A percentile compares a stretch with the other conserved stretches of the same genome.
These are phyloP conservation scores for Tetradesmus lagerheimii DNA, from an alignment of 139 green algal genomes.

Conservation along the genomic window DNA sequence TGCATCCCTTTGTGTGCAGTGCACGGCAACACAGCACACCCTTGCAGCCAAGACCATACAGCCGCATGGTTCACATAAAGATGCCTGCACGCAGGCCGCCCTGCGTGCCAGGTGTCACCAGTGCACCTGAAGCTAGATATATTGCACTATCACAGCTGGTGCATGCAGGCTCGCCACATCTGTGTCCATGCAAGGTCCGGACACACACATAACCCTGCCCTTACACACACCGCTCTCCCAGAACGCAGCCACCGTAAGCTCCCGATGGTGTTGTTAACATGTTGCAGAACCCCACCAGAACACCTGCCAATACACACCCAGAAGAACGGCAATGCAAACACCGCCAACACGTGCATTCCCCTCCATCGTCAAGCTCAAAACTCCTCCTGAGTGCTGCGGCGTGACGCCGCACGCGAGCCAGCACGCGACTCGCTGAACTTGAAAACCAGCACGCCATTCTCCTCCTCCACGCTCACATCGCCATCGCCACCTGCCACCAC, in stretches of 20 bases:
- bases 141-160: not conserved
- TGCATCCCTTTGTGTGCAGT: not conserved
- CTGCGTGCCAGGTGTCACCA: not conserved
- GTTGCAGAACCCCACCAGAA: not conserved
- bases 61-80: not conserved
- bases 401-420: not conserved
- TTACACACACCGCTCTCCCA: not conserved
- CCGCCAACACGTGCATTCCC: not conserved
- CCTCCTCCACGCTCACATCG: slow-evolving; percentile 27
- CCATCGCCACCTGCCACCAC: slow-evolving; percentile 1
- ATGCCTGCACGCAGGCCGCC: not conserved
- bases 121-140: not conserved
- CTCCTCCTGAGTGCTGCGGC: slow-evolving; percentile 7
- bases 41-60: not conserved
- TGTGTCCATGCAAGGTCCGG: not conserved
- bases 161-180: not conserved
- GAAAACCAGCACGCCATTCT: slow-evolving; percentile 32
- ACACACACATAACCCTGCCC: not conserved
- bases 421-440: slow-evolving; percentile 22
- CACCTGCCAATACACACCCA: not conserved
- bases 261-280: no score
- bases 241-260: no score
- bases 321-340: not conserved
- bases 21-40: not conserved
- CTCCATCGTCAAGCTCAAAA: not conserved